phyloP scores from a whole-genome alignment of 2,329 filamentous ascomycete genomes.

The Aspergillus puulaauensis region DNA sequence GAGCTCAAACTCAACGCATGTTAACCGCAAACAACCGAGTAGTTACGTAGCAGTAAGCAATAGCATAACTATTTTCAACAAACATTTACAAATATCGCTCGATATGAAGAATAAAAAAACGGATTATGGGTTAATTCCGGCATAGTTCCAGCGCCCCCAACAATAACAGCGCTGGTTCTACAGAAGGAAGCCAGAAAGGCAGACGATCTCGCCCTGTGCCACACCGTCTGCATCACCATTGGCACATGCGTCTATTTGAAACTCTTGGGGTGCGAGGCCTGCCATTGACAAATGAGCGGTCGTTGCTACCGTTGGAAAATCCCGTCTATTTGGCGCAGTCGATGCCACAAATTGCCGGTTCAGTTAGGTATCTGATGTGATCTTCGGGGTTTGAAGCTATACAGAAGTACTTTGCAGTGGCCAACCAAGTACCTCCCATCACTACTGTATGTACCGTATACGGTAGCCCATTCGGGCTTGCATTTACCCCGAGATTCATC shows the following conservation, averaged over 20 bases:
- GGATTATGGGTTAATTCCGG: neutral
- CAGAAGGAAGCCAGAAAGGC: neutral
- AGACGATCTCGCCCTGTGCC: slow-evolving; percentile 12
- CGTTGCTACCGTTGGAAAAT: neutral
- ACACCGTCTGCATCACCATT: slow-evolving; percentile 7
- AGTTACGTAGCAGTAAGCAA: neutral
- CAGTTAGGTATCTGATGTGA: neutral
- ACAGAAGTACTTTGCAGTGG: too few relatives aligned
- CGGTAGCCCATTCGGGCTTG: neutral
- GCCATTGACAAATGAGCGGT: slow-evolving; percentile 9
- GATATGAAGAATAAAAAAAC: neutral
- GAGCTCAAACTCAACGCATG: neutral
- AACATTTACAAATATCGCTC: neutral
- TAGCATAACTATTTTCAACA: too few relatives aligned
- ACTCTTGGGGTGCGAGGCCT: neutral
- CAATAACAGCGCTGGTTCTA: neutral
- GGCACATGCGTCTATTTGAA: slow-evolving; percentile 2
- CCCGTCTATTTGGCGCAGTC: neutral
- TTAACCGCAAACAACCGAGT: neutral
- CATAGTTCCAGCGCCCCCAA: slow-evolving; percentile 1
- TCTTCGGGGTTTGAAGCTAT: neutral
- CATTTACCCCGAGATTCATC: neutral
- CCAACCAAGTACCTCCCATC: too few relatives aligned
- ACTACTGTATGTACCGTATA: too few relatives aligned
- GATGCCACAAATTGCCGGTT: slow-evolving; percentile 10